Percentiles rank a stretch among this genome's conserved stretches.
These are phyloP conservation scores for Diaporthe destruens DNA, from an alignment of 2,329 filamentous ascomycete species.

Conservation along the genomic window DNA sequence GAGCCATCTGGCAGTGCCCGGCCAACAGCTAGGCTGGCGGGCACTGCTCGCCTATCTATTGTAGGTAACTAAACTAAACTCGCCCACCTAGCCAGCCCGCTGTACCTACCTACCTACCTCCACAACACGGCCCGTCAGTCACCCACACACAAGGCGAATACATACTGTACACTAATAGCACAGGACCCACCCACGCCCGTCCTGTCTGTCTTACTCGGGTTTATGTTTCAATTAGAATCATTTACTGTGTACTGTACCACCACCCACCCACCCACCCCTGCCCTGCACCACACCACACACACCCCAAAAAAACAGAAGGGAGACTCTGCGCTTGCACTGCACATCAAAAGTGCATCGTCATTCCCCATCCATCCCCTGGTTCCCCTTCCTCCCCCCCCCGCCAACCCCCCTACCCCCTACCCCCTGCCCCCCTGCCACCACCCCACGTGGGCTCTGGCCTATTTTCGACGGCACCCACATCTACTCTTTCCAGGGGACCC, in stretches of 20 bases:
- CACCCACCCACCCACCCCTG: no score
- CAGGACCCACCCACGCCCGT: neutral
- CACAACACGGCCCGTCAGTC: no score
- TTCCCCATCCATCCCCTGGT: neutral
- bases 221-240: conserved; percentile 30
- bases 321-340: neutral
- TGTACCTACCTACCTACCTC: no score
- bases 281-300: neutral
- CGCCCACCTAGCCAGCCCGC: neutral
- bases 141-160: no score
- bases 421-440: neutral
- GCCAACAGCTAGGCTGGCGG: neutral
- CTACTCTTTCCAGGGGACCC: neutral
- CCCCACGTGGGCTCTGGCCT: conserved; percentile 30
- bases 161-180: neutral
- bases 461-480: conserved; percentile 22
- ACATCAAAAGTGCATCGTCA: conserved; percentile 29
- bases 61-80: neutral
- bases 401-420: neutral
- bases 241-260: no score
- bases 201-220: conserved; percentile 17
- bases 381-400: neutral
- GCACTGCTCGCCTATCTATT: no score
- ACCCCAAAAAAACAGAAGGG: no score
- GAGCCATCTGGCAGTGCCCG: neutral